Evolutionary conservation across 139 green algal species (phyloP), one percentile per base, ranked within the genome.

Genomic region (Pleodorina starrii): DNA sequence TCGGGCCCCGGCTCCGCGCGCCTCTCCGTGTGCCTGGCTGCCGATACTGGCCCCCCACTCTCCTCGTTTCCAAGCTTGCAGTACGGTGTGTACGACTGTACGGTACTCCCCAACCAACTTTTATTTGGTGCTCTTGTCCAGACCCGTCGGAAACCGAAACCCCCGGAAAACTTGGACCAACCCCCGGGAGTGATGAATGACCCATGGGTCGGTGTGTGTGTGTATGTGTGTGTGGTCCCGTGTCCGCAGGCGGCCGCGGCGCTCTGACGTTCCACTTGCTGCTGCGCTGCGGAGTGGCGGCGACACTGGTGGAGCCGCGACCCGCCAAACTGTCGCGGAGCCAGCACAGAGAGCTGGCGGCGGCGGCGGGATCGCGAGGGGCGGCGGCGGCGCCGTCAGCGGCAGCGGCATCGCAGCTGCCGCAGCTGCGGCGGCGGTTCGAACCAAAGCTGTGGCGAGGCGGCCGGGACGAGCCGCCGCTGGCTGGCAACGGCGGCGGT

Each of bases 301-400:
- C 40, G 43, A 97, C 96, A 4, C 80, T 97, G 32, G 88, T 98
- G 27, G 96, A 98, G 40, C 95, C 96, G 2, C 90, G 95, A 11
- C 75, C 88, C 1, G 85, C 93, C 27, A 93, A 94, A 54, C 91
- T 96, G 43, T 91, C 42, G 57, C 92, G 92, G 60, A 43, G 44
- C 25, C 78, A 94, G 87, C 43, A 51, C 29, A 21, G 46, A 50
- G 46, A 72, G 48, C 35, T 80, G 69, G 68, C 40, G 68, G 68
- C 35, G n/a, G 46, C 25, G 46, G 68, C 5, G 60, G 51, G 42
- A 25, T n/a, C 21, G 42, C 32, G 6, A 3, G 46, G 27, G 23
- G 43, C 73, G 43, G 43, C 25, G 73, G 44, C 9, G 73, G 43
- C 43, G 73, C 12, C 5, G 25, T 10, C 10, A 32, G 46, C 35